These are phyloP conservation scores for Kentomonas sorsogonicus DNA, from an alignment of 208 protist genomes.

Conservation along the genomic window DNA sequence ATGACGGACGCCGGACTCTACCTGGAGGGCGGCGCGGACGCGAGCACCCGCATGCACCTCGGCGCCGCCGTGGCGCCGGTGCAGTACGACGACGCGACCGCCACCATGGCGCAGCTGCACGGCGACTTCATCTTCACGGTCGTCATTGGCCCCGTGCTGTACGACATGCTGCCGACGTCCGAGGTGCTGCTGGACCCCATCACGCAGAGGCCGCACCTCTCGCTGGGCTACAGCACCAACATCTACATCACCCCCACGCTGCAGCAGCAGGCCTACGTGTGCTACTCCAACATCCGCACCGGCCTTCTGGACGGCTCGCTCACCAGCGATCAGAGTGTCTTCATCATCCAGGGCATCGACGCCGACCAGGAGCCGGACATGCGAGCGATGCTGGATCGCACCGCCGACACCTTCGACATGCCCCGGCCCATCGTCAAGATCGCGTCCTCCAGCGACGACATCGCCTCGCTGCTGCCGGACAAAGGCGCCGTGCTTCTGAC, in stretches of 20 bases:
- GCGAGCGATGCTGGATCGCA: too few relatives aligned
- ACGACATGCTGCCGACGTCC: too few relatives aligned
- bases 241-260: conserved; percentile 34
- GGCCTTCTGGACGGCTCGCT: neutral
- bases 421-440: neutral
- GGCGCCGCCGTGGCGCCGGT: too few relatives aligned
- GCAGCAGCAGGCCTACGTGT: conserved; percentile 44
- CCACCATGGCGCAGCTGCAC: too few relatives aligned
- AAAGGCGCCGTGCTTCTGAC: conserved; percentile 16
- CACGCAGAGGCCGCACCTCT: conserved; percentile 5
- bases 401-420: conserved; percentile 15
- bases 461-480: neutral
- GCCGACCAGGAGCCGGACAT: too few relatives aligned
- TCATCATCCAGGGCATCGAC: conserved; percentile 12
- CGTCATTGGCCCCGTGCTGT: too few relatives aligned
- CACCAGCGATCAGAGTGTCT: neutral
- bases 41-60: too few relatives aligned
- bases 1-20: neutral
- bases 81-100: too few relatives aligned
- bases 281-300: conserved; percentile 16
- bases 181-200: conserved; percentile 24
- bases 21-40: neutral
- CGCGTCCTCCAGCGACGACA: neutral
- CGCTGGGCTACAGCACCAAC: conserved; percentile 10
- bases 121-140: too few relatives aligned